Conservation (phyloP, 495 filamentous ascomycete genomes). For the Talaromyces ruber region DNA sequence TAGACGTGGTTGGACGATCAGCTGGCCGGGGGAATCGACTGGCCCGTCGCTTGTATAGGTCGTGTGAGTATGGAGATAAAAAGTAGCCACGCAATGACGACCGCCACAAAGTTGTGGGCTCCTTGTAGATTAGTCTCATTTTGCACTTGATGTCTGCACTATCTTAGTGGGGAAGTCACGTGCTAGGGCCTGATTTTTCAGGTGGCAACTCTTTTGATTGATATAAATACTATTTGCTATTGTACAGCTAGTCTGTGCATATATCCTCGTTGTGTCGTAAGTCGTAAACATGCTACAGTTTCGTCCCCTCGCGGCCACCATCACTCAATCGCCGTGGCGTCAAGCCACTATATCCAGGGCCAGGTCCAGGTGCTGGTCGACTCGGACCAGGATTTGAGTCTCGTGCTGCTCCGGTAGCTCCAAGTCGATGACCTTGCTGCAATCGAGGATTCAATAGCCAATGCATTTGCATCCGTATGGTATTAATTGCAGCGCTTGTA, state of each 20-base stretch:
- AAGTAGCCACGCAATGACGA: background rate
- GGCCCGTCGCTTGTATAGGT: background rate
- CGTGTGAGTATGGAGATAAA: background rate
- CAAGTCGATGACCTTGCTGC: conserved; percentile 28
- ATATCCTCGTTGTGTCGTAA: background rate
- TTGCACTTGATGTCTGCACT: background rate
- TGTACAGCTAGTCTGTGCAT: background rate
- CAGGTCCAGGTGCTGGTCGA: conserved; percentile 10
- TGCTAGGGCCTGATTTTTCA: background rate
- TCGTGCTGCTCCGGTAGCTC: conserved; percentile 17
- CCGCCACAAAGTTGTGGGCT: background rate
- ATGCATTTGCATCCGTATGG: conserved; percentile 58
- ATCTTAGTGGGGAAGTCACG: background rate
- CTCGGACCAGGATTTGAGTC: conserved; percentile 3
- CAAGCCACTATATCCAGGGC: conserved; percentile 12
- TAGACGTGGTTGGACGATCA: background rate
- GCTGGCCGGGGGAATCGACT: background rate
- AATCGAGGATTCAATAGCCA: conserved; percentile 58
- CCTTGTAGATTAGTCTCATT: conserved; percentile 2
- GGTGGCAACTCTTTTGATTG: background rate
- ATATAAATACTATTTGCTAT: background rate
- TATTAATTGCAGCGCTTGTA: conserved; percentile 54
- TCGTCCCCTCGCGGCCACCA: conserved; percentile 37
- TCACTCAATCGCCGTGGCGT: conserved; percentile 30
- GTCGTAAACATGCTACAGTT: conserved; percentile 16